Evolutionary conservation across 2,329 filamentous ascomycete genomes (phyloP).

Genomic region (Fusarium aywerte): DNA sequence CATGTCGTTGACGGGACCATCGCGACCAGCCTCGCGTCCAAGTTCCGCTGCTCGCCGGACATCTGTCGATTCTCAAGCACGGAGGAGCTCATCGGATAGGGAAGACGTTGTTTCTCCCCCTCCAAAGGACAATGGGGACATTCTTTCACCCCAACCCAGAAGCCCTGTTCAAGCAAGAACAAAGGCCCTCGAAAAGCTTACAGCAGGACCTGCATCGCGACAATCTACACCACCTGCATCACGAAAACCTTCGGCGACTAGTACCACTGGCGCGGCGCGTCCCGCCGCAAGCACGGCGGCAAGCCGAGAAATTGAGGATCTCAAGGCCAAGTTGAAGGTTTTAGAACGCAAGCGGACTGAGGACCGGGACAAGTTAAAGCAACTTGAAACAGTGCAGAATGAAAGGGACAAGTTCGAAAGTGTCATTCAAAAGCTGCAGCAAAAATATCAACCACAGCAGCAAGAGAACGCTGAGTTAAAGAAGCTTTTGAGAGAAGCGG

Average conservation of each 20-base stretch:
- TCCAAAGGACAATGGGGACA: constrained; percentile 63
- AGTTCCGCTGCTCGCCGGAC: constrained; percentile 54
- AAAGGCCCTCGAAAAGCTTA: constrained; percentile 63
- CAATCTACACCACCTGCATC: constrained; percentile 49
- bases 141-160: constrained; percentile 59
- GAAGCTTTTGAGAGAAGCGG: constrained; percentile 80
- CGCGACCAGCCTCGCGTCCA: constrained; percentile 53
- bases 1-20: constrained; percentile 53
- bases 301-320: constrained; percentile 80
- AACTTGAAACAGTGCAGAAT: constrained; percentile 77
- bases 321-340: constrained; percentile 87
- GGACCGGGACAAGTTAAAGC: constrained; percentile 85
- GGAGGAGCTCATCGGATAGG: constrained; percentile 54
- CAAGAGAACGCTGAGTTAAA: constrained; percentile 81
- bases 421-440: constrained; percentile 90
- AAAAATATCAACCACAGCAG: constrained; percentile 86
- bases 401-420: constrained; percentile 82
- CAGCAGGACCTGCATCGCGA: constrained; percentile 50
- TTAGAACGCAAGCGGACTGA: constrained; percentile 89
- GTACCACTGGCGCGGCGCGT: constrained; percentile 43
- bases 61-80: constrained; percentile 60
- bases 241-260: constrained; percentile 45
- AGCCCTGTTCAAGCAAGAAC: constrained; percentile 64
- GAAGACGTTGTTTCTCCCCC: constrained; percentile 54
- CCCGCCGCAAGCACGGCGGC: constrained; percentile 61